These are phyloP conservation scores for Colletotrichum nymphaeae DNA, from an alignment of 2,329 filamentous ascomycete species.

Conservation along the genomic window DNA sequence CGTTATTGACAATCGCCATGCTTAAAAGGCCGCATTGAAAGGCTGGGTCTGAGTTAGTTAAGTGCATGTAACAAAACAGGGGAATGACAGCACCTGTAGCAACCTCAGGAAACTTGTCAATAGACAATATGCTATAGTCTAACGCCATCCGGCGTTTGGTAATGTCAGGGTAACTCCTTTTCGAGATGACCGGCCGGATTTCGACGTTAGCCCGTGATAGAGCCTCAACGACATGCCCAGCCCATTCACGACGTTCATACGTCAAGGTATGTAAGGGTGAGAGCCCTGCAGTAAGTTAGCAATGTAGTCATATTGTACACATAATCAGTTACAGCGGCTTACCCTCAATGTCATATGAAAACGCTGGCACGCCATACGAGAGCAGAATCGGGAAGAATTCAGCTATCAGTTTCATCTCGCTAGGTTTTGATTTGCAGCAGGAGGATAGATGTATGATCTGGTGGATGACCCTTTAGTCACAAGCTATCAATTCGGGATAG, in stretches of 20 bases:
- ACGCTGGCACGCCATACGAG: background rate
- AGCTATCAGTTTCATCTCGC: rapidly evolving
- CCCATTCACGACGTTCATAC: rapidly evolving
- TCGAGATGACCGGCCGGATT: background rate
- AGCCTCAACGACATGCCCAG: background rate
- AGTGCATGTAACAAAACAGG: too few species aligned
- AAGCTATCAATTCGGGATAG: rapidly evolving
- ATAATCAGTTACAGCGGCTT: rapidly evolving
- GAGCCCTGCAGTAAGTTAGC: rapidly evolving
- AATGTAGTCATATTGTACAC: rapidly evolving
- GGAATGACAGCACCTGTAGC: background rate
- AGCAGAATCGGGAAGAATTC: background rate
- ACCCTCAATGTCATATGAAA: background rate
- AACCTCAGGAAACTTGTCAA: background rate
- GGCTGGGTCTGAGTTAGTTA: too few species aligned
- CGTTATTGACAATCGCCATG: background rate
- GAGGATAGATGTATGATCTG: too few species aligned
- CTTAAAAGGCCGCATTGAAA: background rate
- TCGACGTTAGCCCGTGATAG: background rate
- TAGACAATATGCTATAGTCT: too few species aligned
- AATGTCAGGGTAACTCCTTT: too few species aligned
- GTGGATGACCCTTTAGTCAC: too few species aligned
- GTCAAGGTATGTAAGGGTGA: background rate
- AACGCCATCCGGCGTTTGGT: too few species aligned
- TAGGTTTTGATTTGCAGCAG: too few species aligned